A percentile compares a stretch with the other conserved stretches of the same genome.
These are phyloP conservation scores for Mycena belliarum DNA, from an alignment of 768 basidiomycete genomes.

Conservation along the genomic window DNA sequence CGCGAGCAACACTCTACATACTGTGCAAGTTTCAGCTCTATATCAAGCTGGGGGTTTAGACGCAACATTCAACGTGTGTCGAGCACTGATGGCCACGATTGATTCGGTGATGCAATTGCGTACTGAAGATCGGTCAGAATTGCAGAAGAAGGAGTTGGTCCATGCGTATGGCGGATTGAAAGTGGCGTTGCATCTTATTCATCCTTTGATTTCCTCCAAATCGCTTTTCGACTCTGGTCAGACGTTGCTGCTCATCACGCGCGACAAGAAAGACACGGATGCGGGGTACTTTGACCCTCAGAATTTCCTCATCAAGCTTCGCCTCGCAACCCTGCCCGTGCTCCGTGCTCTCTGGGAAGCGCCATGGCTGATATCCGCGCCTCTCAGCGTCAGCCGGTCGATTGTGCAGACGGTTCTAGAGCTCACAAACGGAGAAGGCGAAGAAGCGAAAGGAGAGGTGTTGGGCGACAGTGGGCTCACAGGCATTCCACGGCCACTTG, in stretches of 20 bases:
- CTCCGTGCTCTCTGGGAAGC: constrained; percentile 77
- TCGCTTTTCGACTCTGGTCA: constrained; percentile 85
- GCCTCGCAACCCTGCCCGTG: constrained; percentile 68
- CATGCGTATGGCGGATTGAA: constrained; percentile 83
- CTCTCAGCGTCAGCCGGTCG: constrained; percentile 71
- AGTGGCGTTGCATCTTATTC: constrained; percentile 75
- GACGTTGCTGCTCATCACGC: constrained; percentile 66
- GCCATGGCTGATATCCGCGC: constrained; percentile 76
- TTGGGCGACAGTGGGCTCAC: constrained; percentile 33
- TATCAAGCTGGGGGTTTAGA: constrained; percentile 72
- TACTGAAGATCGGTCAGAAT: constrained; percentile 58
- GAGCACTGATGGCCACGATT: constrained; percentile 56
- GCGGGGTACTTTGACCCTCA: constrained; percentile 81
- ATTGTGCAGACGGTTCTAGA: constrained; percentile 80
- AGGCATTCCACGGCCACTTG: constrained; percentile 38
- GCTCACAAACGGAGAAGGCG: constrained; percentile 79
- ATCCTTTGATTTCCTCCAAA: constrained; percentile 75
- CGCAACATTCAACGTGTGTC: constrained; percentile 60
- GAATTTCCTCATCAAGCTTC: constrained; percentile 83
- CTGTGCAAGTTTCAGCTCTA: constrained; percentile 77
- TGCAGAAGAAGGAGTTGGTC: constrained; percentile 62
- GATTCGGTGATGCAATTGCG: constrained; percentile 49
- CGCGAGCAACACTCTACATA: constrained; percentile 73
- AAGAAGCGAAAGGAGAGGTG: constrained; percentile 58
- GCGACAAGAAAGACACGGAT: constrained; percentile 80